These are phyloP conservation scores for Mycena epipterygia DNA, from an alignment of 768 basidiomycete species.

Conservation along the genomic window DNA sequence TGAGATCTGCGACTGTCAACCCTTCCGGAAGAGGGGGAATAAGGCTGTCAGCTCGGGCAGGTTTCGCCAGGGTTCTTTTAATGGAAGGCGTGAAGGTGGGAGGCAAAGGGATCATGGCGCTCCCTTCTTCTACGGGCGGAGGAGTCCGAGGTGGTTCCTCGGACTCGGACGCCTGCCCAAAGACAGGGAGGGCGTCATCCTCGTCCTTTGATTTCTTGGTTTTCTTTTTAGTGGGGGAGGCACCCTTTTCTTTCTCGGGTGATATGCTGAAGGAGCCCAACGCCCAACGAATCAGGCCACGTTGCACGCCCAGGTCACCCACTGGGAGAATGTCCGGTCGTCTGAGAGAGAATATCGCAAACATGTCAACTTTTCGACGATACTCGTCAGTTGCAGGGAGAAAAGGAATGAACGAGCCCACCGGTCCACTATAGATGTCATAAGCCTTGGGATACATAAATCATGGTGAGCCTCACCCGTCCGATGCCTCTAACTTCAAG, in stretches of 20 bases:
- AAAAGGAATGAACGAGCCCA: slow-evolving; percentile 40
- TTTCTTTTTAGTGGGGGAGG: slow-evolving; percentile 32
- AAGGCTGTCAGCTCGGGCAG: slow-evolving; percentile 38
- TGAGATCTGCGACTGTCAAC: slow-evolving; percentile 67
- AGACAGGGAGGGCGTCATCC: slow-evolving; percentile 50
- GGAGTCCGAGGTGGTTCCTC: slow-evolving; percentile 29
- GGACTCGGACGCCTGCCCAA: slow-evolving; percentile 33
- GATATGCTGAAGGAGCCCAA: slow-evolving; percentile 65
- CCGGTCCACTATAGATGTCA: slow-evolving; percentile 69
- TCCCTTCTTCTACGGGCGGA: slow-evolving; percentile 38
- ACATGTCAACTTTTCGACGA: slow-evolving; percentile 89
- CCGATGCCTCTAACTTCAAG: slow-evolving; percentile 87
- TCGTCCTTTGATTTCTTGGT: slow-evolving; percentile 38
- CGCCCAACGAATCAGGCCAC: slow-evolving; percentile 78
- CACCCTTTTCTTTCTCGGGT: slow-evolving; percentile 56
- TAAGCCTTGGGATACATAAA: slow-evolving; percentile 20
- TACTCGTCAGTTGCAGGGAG: neutral
- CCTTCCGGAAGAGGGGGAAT: slow-evolving; percentile 68
- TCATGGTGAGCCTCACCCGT: slow-evolving; percentile 57
- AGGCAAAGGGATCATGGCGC: slow-evolving; percentile 59
- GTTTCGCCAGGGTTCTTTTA: slow-evolving; percentile 63
- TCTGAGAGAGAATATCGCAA: slow-evolving; percentile 88
- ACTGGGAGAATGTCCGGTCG: slow-evolving; percentile 86
- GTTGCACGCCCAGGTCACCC: slow-evolving; percentile 86
- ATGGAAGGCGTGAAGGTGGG: slow-evolving; percentile 79